These are phyloP conservation scores for Rhamnella rubrinervis DNA, from an alignment of 331 rosid species.

Conservation along the genomic window DNA sequence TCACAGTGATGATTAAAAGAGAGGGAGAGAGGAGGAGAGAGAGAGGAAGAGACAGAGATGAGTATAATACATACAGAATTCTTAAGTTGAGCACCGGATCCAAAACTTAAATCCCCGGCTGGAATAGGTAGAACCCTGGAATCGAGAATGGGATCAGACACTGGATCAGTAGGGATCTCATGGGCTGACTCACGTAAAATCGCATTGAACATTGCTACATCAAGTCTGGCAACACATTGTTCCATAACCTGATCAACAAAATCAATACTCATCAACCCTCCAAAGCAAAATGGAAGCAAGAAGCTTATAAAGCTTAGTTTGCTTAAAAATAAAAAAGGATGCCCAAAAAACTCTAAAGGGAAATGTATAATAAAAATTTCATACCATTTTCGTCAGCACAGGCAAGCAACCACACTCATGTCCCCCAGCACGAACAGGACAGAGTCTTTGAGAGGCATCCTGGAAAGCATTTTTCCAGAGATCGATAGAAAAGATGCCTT, in stretches of 20 bases:
- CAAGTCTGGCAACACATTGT: constrained; percentile 79
- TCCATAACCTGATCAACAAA: constrained; percentile 75
- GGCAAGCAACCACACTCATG: constrained; percentile 97
- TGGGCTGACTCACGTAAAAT: constrained; percentile 90
- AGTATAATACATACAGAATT: constrained; percentile 60
- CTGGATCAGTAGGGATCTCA: constrained; percentile 95
- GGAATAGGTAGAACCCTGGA: constrained; percentile 92
- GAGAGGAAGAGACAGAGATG: not conserved
- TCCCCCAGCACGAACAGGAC: constrained; percentile 92
- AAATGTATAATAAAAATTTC: constrained; percentile 1
- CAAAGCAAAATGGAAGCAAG: constrained; percentile 11
- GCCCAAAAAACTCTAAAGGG: not conserved
- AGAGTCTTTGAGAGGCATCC: constrained; percentile 83
- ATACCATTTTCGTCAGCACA: constrained; percentile 77
- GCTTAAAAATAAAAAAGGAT: constrained; percentile 8
- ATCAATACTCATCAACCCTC: constrained; percentile 21
- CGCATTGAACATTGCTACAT: constrained; percentile 96
- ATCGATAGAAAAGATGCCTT: constrained; percentile 76
- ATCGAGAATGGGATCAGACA: constrained; percentile 93
- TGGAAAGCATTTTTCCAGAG: constrained; percentile 85
- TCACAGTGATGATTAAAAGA: too few relatives aligned
- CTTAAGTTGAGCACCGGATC: constrained; percentile 97
- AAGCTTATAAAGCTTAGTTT: constrained; percentile 11
- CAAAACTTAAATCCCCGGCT: constrained; percentile 94
- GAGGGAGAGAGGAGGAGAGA: not conserved